Conservation (phyloP, 2,329 filamentous ascomycete species). For the Chrysoporthe puriensis region DNA sequence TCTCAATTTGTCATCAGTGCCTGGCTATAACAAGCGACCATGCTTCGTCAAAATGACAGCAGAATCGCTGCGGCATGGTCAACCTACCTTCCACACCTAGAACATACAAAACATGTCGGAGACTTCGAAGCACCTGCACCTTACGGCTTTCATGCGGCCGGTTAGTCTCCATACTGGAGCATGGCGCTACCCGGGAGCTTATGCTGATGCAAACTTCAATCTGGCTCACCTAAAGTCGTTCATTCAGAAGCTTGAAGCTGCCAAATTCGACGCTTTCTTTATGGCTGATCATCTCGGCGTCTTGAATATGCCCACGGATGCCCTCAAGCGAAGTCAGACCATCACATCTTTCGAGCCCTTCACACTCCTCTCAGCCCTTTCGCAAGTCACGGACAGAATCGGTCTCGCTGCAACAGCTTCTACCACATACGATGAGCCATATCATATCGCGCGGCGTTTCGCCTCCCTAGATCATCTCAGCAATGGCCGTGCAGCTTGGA, state of each 20-base stretch:
- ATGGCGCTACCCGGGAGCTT: constrained; percentile 59
- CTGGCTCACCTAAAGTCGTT: constrained; percentile 56
- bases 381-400: constrained; percentile 51
- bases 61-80: not conserved
- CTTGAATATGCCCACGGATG: constrained; percentile 60
- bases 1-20: constrained; percentile 13
- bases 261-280: constrained; percentile 61
- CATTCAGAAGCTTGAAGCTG: constrained; percentile 55
- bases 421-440: constrained; percentile 58
- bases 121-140: constrained; percentile 47
- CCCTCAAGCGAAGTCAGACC: constrained; percentile 60
- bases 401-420: constrained; percentile 58
- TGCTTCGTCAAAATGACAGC: not conserved
- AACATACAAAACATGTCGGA: constrained; percentile 19
- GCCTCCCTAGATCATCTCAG: constrained; percentile 58
- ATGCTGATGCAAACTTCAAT: constrained; percentile 62
- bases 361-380: constrained; percentile 54
- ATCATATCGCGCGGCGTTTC: constrained; percentile 57
- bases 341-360: constrained; percentile 62
- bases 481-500: constrained; percentile 56
- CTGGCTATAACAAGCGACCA: not conserved
- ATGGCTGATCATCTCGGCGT: constrained; percentile 60
- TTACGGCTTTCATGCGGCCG: constrained; percentile 63
- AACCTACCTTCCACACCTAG: no score
- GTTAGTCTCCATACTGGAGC: constrained; percentile 59